phyloP scores from a whole-genome alignment of 805 yeast species.

The Yarrowia sp. region DNA sequence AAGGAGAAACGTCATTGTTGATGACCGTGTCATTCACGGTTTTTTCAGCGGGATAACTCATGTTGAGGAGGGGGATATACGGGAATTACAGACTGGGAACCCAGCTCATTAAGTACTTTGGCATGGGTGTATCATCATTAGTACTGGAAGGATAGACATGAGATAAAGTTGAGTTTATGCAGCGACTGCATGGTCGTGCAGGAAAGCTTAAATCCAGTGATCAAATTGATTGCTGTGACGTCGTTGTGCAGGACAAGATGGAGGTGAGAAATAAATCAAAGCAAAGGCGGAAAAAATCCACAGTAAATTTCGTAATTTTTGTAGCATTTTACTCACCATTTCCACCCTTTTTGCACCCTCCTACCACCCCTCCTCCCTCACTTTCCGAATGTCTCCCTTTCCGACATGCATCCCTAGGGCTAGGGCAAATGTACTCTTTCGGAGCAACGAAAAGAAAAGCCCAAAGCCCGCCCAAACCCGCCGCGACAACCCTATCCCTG shows the following conservation, averaged over 20 bases:
- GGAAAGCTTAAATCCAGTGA: neutral
- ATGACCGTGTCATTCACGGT: neutral
- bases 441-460: slow-evolving; percentile 20
- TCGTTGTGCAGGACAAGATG: neutral
- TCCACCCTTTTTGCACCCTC: too few relatives aligned
- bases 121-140: neutral
- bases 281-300: neutral
- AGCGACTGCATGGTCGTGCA: neutral
- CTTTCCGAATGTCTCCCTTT: neutral
- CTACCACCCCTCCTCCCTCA: neutral
- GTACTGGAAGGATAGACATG: neutral
- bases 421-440: slow-evolving; percentile 22
- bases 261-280: too few relatives aligned
- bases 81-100: neutral
- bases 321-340: neutral
- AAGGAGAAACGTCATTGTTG: neutral
- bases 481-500: too few relatives aligned
- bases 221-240: slow-evolving; percentile 19
- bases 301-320: neutral
- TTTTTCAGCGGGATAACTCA: slow-evolving; percentile 4
- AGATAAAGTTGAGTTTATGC: slow-evolving; percentile 22
- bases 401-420: slow-evolving; percentile 10
- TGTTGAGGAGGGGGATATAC: neutral
- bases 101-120: neutral
- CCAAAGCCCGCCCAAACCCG: too few relatives aligned